phyloP scores from a whole-genome alignment of 2,329 filamentous ascomycete genomes.

The Didymosphaeria variabile region DNA sequence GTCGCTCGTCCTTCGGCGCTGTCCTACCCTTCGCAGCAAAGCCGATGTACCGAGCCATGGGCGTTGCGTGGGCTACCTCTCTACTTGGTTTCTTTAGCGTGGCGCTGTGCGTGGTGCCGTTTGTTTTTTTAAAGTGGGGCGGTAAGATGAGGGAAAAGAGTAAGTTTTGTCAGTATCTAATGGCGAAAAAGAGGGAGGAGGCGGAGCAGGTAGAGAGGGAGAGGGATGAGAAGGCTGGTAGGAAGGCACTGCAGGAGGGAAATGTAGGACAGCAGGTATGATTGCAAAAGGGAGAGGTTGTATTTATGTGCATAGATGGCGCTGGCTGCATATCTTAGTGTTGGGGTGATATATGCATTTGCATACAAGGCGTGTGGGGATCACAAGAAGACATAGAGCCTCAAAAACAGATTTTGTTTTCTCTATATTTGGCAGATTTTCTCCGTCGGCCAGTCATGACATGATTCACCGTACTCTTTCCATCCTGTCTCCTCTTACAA shows the following conservation, averaged over 20 bases:
- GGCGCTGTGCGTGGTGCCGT: slow-evolving; percentile 64
- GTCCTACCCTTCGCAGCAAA: slow-evolving; percentile 57
- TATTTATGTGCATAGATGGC: too few species aligned
- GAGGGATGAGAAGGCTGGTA: slow-evolving; percentile 17
- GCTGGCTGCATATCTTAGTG: too few species aligned
- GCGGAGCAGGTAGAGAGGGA: slow-evolving; percentile 31
- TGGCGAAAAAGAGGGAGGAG: slow-evolving; percentile 47
- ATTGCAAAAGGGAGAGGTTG: background rate
- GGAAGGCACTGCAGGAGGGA: slow-evolving; percentile 6
- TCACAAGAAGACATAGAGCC: too few species aligned
- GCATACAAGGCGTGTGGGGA: too few species aligned
- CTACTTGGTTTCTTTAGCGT: slow-evolving; percentile 61
- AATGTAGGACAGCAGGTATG: background rate
- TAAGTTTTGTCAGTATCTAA: slow-evolving; percentile 69
- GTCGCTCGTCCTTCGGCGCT: slow-evolving; percentile 80
- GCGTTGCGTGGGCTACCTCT: slow-evolving; percentile 72
- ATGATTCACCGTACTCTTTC: too few species aligned
- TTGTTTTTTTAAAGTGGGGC: slow-evolving; percentile 66
- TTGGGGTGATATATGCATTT: too few species aligned
- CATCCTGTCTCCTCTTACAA: too few species aligned
- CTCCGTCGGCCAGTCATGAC: too few species aligned
- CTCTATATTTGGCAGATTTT: too few species aligned
- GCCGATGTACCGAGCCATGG: slow-evolving; percentile 72
- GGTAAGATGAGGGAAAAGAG: slow-evolving; percentile 64
- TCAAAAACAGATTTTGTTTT: too few species aligned